Evolutionary conservation across 2,329 filamentous ascomycete genomes (phyloP).

Genomic region (Aspergillus fumigatiaffinis): DNA sequence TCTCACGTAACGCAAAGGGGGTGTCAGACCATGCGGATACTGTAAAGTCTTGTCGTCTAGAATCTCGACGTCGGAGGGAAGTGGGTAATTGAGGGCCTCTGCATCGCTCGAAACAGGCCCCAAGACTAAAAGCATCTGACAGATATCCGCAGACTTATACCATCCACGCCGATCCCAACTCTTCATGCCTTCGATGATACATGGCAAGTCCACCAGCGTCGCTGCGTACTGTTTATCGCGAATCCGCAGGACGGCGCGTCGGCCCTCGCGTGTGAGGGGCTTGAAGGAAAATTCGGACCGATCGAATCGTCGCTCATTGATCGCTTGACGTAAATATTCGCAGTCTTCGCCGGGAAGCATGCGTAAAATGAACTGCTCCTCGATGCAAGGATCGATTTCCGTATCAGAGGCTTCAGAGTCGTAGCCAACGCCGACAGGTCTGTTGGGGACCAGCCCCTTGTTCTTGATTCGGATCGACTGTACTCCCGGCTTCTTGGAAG

Average conservation of each 20-base stretch:
- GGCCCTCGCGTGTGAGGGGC: slow-evolving; percentile 66
- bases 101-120: slow-evolving; percentile 62
- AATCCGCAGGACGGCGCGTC: slow-evolving; percentile 69
- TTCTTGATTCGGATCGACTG: slow-evolving; percentile 58
- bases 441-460: slow-evolving; percentile 64
- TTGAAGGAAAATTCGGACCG: slow-evolving; percentile 75
- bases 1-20: slow-evolving; percentile 80
- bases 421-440: slow-evolving; percentile 81
- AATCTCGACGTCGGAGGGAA: slow-evolving; percentile 66
- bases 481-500: slow-evolving; percentile 35
- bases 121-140: slow-evolving; percentile 81
- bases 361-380: slow-evolving; percentile 83
- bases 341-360: slow-evolving; percentile 84
- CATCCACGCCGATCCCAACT: slow-evolving; percentile 85
- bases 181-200: slow-evolving; percentile 87
- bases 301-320: slow-evolving; percentile 75
- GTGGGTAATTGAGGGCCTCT: slow-evolving; percentile 62
- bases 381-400: slow-evolving; percentile 80
- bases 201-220: slow-evolving; percentile 76
- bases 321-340: slow-evolving; percentile 72
- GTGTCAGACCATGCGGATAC: slow-evolving; percentile 82
- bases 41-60: slow-evolving; percentile 57
- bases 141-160: slow-evolving; percentile 85
- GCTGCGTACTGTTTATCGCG: slow-evolving; percentile 70
- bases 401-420: slow-evolving; percentile 93